Evolutionary conservation across 257 asterid genomes (phyloP), one percentile per base, ranked within the genome.

Genomic region (Nicotiana knightiana): DNA sequence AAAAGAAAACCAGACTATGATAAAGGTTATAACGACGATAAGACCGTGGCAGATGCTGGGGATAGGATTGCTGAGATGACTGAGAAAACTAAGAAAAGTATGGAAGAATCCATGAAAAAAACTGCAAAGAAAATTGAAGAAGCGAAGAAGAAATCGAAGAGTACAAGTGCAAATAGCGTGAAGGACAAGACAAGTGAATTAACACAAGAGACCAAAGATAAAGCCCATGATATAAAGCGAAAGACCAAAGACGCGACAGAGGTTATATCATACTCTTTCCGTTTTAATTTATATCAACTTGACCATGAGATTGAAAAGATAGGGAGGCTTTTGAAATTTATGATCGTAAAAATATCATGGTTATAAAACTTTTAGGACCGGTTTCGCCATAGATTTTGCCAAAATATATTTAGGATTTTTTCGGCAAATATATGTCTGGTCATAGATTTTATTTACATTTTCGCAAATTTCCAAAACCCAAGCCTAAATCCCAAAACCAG

Each of bases 71-170:
- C 6, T 9, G 81, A 61, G 82, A 81, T 62, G 86, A 75, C 39
- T 0, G 70, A 57, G 28, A 82, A 81, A 12, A 64, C 77, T 9
- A 81, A 76, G 32, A 18, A 12, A 61, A 33, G 81, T 24, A 82
- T 85, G 65, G 35, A 65, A 51, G 87, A 80, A n/a, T 77, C 81
- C 37, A 82, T 71, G 89, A 88, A 73, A 6, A 71, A 68, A 68
- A 82, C 86, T 0, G 81, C 55, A 12, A 87, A 82, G 3, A 86
- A 80, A 46, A 82, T 86, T 1, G 37, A 78, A 21, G 90, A 86
- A 39, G 82, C 90, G 93, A 85, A 80, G 85, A 90, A 88, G 1
- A 88, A 85, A 15, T 70, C 89, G 0, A 83, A 70, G 68, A 86
- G 73, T 1, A 67, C 58, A 1, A 67, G 12, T 67, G 83, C 88